Evolutionary conservation across 306 rosid genomes (phyloP), one percentile per base, ranked within the genome.

Genomic region (Dryas drummondii): DNA sequence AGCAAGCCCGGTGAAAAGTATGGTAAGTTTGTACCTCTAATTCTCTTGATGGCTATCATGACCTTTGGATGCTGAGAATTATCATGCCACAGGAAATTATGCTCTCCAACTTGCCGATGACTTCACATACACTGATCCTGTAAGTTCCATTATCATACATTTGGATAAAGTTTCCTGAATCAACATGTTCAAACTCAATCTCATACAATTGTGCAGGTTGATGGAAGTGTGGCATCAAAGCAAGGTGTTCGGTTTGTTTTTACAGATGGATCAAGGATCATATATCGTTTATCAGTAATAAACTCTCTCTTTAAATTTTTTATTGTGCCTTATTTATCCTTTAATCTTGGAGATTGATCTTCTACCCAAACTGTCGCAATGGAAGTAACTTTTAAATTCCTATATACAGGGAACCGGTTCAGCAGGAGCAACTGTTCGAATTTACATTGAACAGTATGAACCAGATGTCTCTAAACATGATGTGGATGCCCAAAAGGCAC

Each of bases 221-320:
- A 96, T 78, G 96, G 96, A 72, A 90, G 92, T 68, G 87, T 92
- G 47, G 89, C 87, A 66, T 90, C 97, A 69, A 92, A 92, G 82
- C 99, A 96, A 88, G 99, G 98, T 12, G 90, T 96, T 68, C 92
- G 97, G 32, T 92, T 92, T 84, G 91, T 96, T 85, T 96, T 92
- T 68, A 85, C 94, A 0, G 99, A 96, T 82, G 99, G 99, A 17
- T 96, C 99, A 4, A 89, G 98, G 84, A 92, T 96, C 78, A 96
- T 96, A 78, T 96, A 76, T 78, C 98, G 98, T 60, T 84, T 96
- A 96, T 96, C 97, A 3, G 99, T 96, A 88, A 73, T 15, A 91
- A 81, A 46, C 72, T 51, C 59, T 50, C 56, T 73, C 37, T 78
- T 48, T 17, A 56, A 72, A 13, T 32, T 6, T 70, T 22, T 66